Percentiles rank a stretch among this genome's conserved stretches.
Conservation (phyloP, 805 yeast species). For the Maudiozyma pseudohumilis region DNA sequence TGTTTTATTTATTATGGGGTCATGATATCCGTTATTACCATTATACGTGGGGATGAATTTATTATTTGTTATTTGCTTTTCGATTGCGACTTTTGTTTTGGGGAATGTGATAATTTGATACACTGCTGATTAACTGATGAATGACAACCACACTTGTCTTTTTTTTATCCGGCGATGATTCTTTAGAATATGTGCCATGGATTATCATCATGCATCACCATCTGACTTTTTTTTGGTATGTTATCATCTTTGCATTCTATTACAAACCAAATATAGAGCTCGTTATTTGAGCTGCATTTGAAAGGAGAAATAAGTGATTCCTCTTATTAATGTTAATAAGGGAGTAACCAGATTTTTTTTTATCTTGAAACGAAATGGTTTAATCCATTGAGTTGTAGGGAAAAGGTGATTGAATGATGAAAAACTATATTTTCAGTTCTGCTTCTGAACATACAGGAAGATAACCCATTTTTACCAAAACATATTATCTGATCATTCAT, state of each 20-base stretch:
- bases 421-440: conserved; percentile 63
- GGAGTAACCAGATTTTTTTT: background rate
- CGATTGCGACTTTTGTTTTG: too few relatives aligned
- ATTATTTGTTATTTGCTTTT: background rate
- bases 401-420: conserved; percentile 19
- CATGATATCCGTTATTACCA: conserved; percentile 18
- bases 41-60: background rate
- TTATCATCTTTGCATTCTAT: background rate
- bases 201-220: conserved; percentile 95
- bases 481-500: conserved; percentile 34
- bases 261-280: too few relatives aligned
- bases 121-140: conserved; percentile 28
- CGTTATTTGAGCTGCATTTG: background rate
- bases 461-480: conserved; percentile 61
- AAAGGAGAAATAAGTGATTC: background rate
- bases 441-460: conserved; percentile 90
- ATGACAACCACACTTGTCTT: conserved; percentile 31
- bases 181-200: conserved; percentile 59
- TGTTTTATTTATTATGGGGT: conserved; percentile 17
- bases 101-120: too few relatives aligned
- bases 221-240: conserved; percentile 57
- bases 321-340: conserved; percentile 3
- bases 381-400: background rate
- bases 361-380: background rate
- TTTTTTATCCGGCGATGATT: conserved; percentile 33